phyloP scores from a whole-genome alignment of 768 basidiomycete species.

The Chlorophyllum brunneum region DNA sequence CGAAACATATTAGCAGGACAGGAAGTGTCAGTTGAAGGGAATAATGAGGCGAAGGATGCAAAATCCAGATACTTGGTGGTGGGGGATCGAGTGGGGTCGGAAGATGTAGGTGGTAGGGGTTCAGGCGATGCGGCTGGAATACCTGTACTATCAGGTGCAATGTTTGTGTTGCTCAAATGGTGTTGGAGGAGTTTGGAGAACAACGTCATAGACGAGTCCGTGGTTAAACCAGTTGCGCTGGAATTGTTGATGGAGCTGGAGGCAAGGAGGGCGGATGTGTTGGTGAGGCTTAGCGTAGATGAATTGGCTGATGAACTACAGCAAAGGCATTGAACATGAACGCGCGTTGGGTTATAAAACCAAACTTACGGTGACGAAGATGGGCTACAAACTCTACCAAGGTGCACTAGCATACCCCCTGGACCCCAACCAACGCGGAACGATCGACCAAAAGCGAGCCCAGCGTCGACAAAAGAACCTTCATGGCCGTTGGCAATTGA shows the following conservation, averaged over 20 bases:
- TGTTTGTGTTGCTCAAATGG: conserved; percentile 70
- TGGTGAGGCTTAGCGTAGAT: conserved; percentile 52
- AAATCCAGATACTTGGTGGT: conserved; percentile 58
- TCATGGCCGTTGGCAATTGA: conserved; percentile 67
- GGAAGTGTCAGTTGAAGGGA: conserved; percentile 65
- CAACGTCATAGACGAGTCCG: conserved; percentile 28
- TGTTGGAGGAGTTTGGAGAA: conserved; percentile 68
- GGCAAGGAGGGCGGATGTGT: conserved; percentile 21
- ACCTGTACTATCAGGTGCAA: conserved; percentile 64
- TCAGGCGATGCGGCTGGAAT: conserved; percentile 69
- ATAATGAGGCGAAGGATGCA: conserved; percentile 69
- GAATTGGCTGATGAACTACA: conserved; percentile 53
- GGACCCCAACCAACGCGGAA: conserved; percentile 93
- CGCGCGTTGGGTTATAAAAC: not conserved
- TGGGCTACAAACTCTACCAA: conserved; percentile 71
- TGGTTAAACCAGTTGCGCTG: conserved; percentile 14
- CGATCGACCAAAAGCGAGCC: conserved; percentile 79
- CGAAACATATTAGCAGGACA: conserved; percentile 81
- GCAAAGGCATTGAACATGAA: conserved; percentile 7
- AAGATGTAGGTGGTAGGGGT: conserved; percentile 21
- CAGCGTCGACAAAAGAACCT: conserved; percentile 70
- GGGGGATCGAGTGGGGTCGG: conserved; percentile 23
- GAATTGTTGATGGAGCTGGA: conserved; percentile 2
- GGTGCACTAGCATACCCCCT: conserved; percentile 67
- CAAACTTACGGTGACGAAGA: conserved; percentile 46